These are phyloP conservation scores for Epicoccum sorghinum DNA, from an alignment of 2,329 filamentous ascomycete genomes.

Conservation along the genomic window DNA sequence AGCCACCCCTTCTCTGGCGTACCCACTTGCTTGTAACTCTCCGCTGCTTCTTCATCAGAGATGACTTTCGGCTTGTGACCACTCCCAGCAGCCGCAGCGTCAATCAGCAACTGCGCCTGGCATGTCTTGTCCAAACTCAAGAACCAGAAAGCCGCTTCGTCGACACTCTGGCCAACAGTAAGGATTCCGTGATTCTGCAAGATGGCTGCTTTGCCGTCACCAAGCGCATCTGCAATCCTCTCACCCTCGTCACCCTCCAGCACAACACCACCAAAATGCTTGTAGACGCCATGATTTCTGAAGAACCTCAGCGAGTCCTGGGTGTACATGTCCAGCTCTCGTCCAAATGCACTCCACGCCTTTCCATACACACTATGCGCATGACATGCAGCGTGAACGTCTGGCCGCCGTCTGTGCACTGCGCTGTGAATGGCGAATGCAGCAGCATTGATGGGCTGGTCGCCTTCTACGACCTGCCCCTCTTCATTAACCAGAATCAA, in stretches of 20 bases:
- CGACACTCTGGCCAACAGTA: slow-evolving; percentile 48
- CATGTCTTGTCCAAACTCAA: slow-evolving; percentile 54
- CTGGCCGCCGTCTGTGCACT: slow-evolving; percentile 45
- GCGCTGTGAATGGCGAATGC: slow-evolving; percentile 56
- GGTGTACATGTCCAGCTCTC: slow-evolving; percentile 55
- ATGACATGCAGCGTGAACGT: slow-evolving; percentile 52
- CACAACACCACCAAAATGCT: slow-evolving; percentile 51
- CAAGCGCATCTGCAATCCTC: slow-evolving; percentile 50
- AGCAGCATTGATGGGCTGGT: slow-evolving; percentile 53
- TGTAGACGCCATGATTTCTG: slow-evolving; percentile 50
- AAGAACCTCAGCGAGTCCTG: slow-evolving; percentile 55
- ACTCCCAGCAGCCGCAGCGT: slow-evolving; percentile 47
- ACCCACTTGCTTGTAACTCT: slow-evolving; percentile 51
- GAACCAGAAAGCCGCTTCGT: slow-evolving; percentile 56
- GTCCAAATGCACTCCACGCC: slow-evolving; percentile 55
- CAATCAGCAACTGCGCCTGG: slow-evolving; percentile 53
- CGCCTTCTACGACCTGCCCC: slow-evolving; percentile 49
- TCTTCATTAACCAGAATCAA: slow-evolving; percentile 53
- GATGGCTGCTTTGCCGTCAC: slow-evolving; percentile 45
- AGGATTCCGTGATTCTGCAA: slow-evolving; percentile 50
- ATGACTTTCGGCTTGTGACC: slow-evolving; percentile 51
- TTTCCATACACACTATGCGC: slow-evolving; percentile 56
- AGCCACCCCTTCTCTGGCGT: slow-evolving; percentile 60
- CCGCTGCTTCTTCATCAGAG: slow-evolving; percentile 48
- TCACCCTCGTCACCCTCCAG: slow-evolving; percentile 52